These are phyloP conservation scores for Phylloporus sp. DNA, from an alignment of 1,284 basidiomycete genomes.

Conservation along the genomic window DNA sequence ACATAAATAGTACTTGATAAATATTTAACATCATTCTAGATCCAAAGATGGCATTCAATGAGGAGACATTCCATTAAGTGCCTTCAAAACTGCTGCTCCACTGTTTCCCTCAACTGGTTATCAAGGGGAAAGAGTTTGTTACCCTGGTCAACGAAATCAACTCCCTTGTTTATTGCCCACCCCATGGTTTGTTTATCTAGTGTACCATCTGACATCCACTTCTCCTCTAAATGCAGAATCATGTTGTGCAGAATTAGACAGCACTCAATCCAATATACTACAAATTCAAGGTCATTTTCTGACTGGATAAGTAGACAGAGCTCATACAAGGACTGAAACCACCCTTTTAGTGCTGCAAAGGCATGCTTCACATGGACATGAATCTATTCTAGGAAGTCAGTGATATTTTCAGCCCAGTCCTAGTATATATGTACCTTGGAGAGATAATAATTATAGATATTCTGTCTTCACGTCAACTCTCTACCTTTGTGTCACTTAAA, in stretches of 20 bases:
- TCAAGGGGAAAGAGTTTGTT: too few species aligned
- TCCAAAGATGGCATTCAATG: too few species aligned
- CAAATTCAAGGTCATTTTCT: neutral
- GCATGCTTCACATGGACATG: neutral
- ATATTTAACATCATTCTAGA: too few species aligned
- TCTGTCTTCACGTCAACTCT: neutral
- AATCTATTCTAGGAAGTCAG: neutral
- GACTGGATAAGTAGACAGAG: neutral
- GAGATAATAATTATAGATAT: neutral
- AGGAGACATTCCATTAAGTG: too few species aligned
- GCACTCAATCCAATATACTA: neutral
- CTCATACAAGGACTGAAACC: neutral
- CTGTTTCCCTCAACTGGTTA: too few species aligned
- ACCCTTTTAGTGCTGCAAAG: neutral
- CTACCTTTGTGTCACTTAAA: constrained; percentile 4
- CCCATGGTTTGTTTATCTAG: too few species aligned
- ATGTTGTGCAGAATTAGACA: constrained; percentile 12
- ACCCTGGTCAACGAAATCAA: too few species aligned
- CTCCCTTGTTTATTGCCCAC: too few species aligned
- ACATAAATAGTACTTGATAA: too few species aligned
- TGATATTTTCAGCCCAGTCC: neutral
- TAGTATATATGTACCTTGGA: neutral
- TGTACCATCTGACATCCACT: too few species aligned
- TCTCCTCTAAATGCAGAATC: neutral
- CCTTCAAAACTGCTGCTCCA: too few species aligned